Base-by-base conservation (phyloP, 768 basidiomycete species). In the Suillus decipiens region DNA sequence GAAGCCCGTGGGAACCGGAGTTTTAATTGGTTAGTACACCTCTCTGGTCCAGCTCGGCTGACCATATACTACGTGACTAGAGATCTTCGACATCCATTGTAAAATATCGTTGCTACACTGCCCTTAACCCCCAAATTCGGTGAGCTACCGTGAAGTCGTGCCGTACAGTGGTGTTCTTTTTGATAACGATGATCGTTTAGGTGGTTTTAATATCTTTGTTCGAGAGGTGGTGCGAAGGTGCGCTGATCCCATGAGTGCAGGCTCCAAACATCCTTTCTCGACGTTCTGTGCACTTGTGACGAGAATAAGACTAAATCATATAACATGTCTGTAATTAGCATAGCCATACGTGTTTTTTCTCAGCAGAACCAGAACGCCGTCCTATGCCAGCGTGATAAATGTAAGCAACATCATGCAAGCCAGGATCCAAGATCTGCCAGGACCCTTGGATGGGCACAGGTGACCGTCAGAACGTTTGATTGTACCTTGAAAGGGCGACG, bases 1-100 rank as follows among this genome's bases (percentile, higher is more conserved):
- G 74, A 76, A 74, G 76, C 73, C 41, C 83, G 84, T 76, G 74
- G 61, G 74, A 76, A 70, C 15, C 84, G 84, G 84, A 84, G 82
- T 79, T 80, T 60, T 85, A 82, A 73, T 70, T 59, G 36, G 70
- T 70, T 68, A 69, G 71, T 54, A 9, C 8, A 51, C 42, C 64
- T 28, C 28, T 28, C 28, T 28, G 64, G 66, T 14, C 2, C 22
- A 57, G 24, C 24, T 57, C 39, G 39, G 37, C 37, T 56, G 47
- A 60, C 34, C 14, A 14, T 12, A 37, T 37, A 37, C 36, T 37
- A 37, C 36, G 36, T 37, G 36, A 37, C 36, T 22, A n/a, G 1
- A 28, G 28, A 28, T 28, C n/a, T n/a, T 22, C 47, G 47, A 48
- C 47, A 8, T 28, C 50, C 50, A 51, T 51, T 51, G 50, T 17